These are phyloP conservation scores for Eutrema heterophyllum DNA, from an alignment of 345 rosid genomes.

Conservation along the genomic window DNA sequence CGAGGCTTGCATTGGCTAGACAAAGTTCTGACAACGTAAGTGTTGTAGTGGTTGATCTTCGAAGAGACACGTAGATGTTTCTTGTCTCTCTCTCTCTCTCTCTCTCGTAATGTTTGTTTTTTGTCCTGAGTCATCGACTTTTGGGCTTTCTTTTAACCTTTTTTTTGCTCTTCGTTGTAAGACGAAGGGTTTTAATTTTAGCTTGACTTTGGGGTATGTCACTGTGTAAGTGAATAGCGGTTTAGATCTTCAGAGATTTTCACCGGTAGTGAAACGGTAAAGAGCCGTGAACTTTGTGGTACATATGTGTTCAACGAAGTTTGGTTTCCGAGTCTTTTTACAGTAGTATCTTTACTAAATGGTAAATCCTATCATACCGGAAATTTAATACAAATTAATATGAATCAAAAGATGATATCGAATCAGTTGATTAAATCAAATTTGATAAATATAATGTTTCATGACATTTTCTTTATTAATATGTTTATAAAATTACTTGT, in stretches of 20 bases:
- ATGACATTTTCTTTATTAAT: background rate
- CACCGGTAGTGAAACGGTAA: constrained; percentile 8
- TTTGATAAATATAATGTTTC: background rate
- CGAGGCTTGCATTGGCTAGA: constrained; percentile 77
- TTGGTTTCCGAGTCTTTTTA: background rate
- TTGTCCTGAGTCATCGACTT: constrained; percentile 23
- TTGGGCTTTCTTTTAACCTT: constrained; percentile 8
- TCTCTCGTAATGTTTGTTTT: constrained; percentile 11
- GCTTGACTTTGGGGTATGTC: constrained; percentile 6
- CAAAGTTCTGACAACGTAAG: constrained; percentile 85
- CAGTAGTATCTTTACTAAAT: background rate
- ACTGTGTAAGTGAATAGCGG: constrained; percentile 3
- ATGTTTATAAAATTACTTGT: background rate
- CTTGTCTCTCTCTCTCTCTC: background rate
- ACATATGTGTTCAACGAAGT: background rate
- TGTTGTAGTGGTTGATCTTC: constrained; percentile 86
- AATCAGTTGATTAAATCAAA: background rate
- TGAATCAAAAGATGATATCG: background rate
- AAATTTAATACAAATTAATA: background rate
- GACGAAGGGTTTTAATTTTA: constrained; percentile 24
- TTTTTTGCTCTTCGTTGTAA: constrained; percentile 28
- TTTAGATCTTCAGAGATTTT: constrained; percentile 21
- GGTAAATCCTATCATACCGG: background rate
- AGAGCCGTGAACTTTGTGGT: constrained; percentile 1
- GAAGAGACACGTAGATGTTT: constrained; percentile 42